Evolutionary conservation across 495 filamentous ascomycete genomes (phyloP).

Genomic region (Parathielavia appendiculata): DNA sequence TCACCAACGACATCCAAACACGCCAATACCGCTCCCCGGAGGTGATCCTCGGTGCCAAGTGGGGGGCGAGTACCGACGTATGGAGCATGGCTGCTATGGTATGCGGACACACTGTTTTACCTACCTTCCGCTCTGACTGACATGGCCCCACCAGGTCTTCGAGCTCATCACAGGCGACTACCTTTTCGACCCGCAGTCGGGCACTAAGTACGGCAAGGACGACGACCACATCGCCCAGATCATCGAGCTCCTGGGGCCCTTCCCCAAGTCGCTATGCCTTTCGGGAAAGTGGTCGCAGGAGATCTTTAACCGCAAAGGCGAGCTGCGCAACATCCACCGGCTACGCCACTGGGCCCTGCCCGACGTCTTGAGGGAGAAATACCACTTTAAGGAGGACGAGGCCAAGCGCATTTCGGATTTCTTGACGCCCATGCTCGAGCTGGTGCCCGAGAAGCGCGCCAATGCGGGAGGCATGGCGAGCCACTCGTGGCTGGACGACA

Average conservation of each 20-base stretch:
- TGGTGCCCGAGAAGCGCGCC: constrained; percentile 78
- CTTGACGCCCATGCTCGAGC: constrained; percentile 85
- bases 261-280: constrained; percentile 85
- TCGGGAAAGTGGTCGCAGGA: constrained; percentile 97
- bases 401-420: constrained; percentile 76
- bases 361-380: constrained; percentile 93
- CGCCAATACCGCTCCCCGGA: constrained; percentile 96
- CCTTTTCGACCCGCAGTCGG: constrained; percentile 96
- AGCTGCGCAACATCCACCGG: constrained; percentile 95
- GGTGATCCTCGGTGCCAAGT: constrained; percentile 94
- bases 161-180: constrained; percentile 98
- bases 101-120: constrained; percentile 22
- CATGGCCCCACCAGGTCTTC: constrained; percentile 61
- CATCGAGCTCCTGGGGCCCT: constrained; percentile 91
- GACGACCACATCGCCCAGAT: constrained; percentile 99
- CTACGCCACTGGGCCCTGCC: constrained; percentile 94
- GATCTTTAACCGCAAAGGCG: constrained; percentile 97
- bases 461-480: constrained; percentile 94
- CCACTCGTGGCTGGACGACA: constrained; percentile 73
- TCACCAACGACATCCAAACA: constrained; percentile 99
- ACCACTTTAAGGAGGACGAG: constrained; percentile 82
- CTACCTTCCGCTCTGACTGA: constrained; percentile 1
- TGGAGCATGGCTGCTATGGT: constrained; percentile 99
- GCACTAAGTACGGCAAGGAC: constrained; percentile 98
- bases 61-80: constrained; percentile 96